These are phyloP conservation scores for Trichocladium uniseriatum DNA, from an alignment of 495 filamentous ascomycete genomes.

Conservation along the genomic window DNA sequence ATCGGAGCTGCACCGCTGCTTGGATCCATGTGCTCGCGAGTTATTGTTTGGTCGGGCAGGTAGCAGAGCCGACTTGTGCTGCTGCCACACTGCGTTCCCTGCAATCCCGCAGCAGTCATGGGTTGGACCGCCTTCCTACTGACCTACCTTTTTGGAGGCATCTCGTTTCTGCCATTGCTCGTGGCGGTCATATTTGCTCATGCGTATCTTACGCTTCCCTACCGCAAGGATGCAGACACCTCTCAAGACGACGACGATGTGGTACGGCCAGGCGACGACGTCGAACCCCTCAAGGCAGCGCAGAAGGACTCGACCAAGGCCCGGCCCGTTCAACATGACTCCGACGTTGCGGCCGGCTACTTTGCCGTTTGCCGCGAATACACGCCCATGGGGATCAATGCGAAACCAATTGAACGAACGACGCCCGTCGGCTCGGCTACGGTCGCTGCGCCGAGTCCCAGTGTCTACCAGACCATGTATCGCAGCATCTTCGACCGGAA, in stretches of 20 bases:
- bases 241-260: slow-evolving; percentile 28
- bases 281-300: slow-evolving; percentile 35
- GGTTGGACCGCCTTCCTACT: slow-evolving; percentile 58
- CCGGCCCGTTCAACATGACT: slow-evolving; percentile 44
- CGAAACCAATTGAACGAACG: slow-evolving; percentile 79
- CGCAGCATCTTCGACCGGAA: slow-evolving; percentile 89
- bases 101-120: slow-evolving; percentile 45
- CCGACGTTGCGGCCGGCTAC: slow-evolving; percentile 85
- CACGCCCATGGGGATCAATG: slow-evolving; percentile 80
- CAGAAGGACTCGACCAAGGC: slow-evolving; percentile 39
- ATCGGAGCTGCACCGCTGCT: not conserved
- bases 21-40: slow-evolving; percentile 22
- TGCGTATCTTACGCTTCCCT: slow-evolving; percentile 59
- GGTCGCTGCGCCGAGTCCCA: slow-evolving; percentile 65
- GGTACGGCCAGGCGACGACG: slow-evolving; percentile 41
- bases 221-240: slow-evolving; percentile 29
- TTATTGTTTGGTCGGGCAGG: slow-evolving; percentile 16
- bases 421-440: slow-evolving; percentile 65
- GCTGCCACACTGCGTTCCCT: not conserved
- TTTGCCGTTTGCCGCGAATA: slow-evolving; percentile 94
- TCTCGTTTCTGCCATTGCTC: slow-evolving; percentile 80
- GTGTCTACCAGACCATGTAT: slow-evolving; percentile 97
- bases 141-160: slow-evolving; percentile 77
- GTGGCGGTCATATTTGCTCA: slow-evolving; percentile 54
- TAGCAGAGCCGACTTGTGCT: slow-evolving; percentile 18